A percentile compares a stretch with the other conserved stretches of the same genome.
These are phyloP conservation scores for Carpinus viminea DNA, from an alignment of 306 rosid species.

Conservation along the genomic window DNA sequence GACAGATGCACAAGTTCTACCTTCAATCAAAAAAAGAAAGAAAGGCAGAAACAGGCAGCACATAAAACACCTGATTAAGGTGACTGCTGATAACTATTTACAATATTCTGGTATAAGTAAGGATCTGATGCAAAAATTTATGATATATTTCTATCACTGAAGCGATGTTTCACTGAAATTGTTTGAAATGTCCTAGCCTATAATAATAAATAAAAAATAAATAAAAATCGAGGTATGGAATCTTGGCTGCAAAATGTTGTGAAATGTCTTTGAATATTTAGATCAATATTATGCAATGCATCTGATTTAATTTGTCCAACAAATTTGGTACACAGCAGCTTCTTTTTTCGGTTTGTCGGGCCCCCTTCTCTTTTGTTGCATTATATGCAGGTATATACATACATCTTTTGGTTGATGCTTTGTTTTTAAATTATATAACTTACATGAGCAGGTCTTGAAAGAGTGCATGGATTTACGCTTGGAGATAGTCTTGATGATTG, in stretches of 20 bases:
- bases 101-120: too few relatives aligned
- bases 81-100: too few relatives aligned
- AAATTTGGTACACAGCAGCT: neutral
- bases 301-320: neutral
- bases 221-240: neutral
- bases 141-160: neutral
- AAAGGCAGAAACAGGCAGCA: too few relatives aligned
- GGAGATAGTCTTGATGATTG: conserved; percentile 87
- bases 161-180: neutral
- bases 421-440: conserved; percentile 20
- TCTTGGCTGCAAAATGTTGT: neutral
- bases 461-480: conserved; percentile 86
- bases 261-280: neutral
- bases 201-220: neutral
- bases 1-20: too few relatives aligned
- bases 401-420: conserved; percentile 4
- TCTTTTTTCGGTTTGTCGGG: neutral
- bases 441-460: conserved; percentile 68
- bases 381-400: neutral
- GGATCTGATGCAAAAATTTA: neutral
- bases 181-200: neutral
- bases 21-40: too few relatives aligned
- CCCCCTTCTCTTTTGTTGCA: neutral
- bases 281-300: neutral
- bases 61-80: too few relatives aligned